Evolutionary conservation across 2,329 filamentous ascomycete species (phyloP), one percentile per base, ranked within the genome.

Genomic region (Ustulina deusta): DNA sequence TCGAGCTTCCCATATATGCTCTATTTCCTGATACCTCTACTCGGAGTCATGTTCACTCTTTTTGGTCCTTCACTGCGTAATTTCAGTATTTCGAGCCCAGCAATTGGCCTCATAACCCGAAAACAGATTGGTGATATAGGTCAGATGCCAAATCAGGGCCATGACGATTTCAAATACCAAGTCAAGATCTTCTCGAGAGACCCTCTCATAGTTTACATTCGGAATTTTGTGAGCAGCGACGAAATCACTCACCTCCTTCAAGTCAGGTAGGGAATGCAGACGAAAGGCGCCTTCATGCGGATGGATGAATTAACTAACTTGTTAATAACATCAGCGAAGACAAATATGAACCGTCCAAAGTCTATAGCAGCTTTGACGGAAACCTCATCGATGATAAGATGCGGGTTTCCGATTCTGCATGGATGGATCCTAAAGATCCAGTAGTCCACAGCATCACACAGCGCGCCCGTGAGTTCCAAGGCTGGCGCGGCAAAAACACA

Each of bases 181-280:
- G 44, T 61, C 7, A 62, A 65, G 34, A 40, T 65, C 22, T 65
- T 69, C 58, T 69, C 66, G 4, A 57, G 61, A 57, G 66, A 68
- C 17, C 66, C 61, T 40, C 49, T 65, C 25, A 58, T 68, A 20
- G 11, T 69, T 22, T 62, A 48, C 38, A 54, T 65, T 36, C 17
- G 22, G 40, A 29, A 61, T 36, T 69, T 69, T 34, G 32, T 69
- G n/a, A 59, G 57, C 46, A 52, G 40, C 4, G 66, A 62, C 2
- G 66, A 69, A 25, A 61, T 65, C 11, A 17, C 25, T n/a, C 27
- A 69, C 29, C 27, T 69, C 2, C 62, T 69, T 15, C 22, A 57
- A 34, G 25, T 40, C 22, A 69, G 61, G 61, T 68, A 61, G 6
- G 6, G n/a, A 49, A 34, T 42, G 6, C 25, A 36, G 15, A 32